phyloP scores from a whole-genome alignment of 73 alveolate species.

The Uronychia setigera region DNA sequence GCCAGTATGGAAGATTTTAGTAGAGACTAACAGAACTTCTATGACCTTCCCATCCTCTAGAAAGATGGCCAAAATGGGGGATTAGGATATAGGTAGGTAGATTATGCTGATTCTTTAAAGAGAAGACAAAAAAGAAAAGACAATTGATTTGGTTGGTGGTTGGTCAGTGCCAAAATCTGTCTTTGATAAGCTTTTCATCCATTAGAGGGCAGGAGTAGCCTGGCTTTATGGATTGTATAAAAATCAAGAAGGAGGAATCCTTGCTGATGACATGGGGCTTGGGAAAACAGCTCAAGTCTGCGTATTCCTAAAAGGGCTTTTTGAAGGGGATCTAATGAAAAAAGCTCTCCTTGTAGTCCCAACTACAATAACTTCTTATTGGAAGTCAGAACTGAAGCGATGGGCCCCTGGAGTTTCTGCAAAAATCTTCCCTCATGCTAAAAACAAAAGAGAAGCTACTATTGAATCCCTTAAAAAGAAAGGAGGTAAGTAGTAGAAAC shows the following conservation, averaged over 20 bases:
- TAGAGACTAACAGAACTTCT: constrained; percentile 11
- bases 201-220: constrained; percentile 49
- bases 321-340: constrained; percentile 49
- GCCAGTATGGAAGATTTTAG: constrained; percentile 17
- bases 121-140: constrained; percentile 20
- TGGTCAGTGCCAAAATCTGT: constrained; percentile 25
- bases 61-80: constrained; percentile 41
- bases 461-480: constrained; percentile 29
- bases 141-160: background rate
- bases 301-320: constrained; percentile 54
- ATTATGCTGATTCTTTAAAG: constrained; percentile 6
- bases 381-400: constrained; percentile 49
- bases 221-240: constrained; percentile 55
- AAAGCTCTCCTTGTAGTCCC: constrained; percentile 54
- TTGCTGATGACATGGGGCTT: constrained; percentile 74
- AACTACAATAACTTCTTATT: constrained; percentile 49
- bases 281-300: constrained; percentile 64
- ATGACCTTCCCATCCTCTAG: constrained; percentile 19
- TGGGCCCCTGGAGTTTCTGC: constrained; percentile 52
- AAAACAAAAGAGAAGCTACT: constrained; percentile 4
- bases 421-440: constrained; percentile 15
- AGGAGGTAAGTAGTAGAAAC: constrained; percentile 51
- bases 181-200: constrained; percentile 48
- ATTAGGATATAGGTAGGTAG: constrained; percentile 20
- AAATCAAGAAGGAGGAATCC: constrained; percentile 50